Conservation (phyloP, 129 eudicot genomes). For the Deinandra increscens region DNA sequence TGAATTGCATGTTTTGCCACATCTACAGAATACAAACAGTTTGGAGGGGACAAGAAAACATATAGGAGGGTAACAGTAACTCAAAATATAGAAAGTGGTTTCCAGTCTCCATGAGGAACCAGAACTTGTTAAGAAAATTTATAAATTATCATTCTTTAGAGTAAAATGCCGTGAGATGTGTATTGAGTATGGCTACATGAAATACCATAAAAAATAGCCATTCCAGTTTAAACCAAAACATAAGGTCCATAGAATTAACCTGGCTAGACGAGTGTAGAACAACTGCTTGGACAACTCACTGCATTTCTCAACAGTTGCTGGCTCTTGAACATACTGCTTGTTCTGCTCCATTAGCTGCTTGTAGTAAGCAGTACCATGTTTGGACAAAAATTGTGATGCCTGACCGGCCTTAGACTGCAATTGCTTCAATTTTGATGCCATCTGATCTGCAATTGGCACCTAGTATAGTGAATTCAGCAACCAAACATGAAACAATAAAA, state of each 20-base stretch:
- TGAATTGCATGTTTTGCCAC: neutral
- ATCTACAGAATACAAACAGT: neutral
- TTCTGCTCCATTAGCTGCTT: slow-evolving; percentile 76
- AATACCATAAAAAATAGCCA: neutral
- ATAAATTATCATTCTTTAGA: neutral
- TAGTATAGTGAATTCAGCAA: neutral
- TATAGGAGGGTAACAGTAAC: neutral
- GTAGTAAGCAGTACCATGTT: slow-evolving; percentile 64
- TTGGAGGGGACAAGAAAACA: neutral
- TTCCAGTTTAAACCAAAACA: neutral
- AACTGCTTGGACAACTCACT: slow-evolving; percentile 63
- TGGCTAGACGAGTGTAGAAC: slow-evolving; percentile 89
- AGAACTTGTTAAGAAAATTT: neutral
- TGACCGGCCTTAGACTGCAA: slow-evolving; percentile 67
- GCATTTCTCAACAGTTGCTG: slow-evolving; percentile 76
- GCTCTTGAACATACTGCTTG: slow-evolving; percentile 69
- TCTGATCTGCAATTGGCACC: slow-evolving; percentile 36
- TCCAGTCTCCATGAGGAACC: neutral
- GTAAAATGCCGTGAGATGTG: neutral
- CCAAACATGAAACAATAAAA: slow-evolving; percentile 1
- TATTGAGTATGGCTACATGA: slow-evolving; percentile 1
- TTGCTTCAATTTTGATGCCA: slow-evolving; percentile 70
- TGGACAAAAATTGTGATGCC: slow-evolving; percentile 53
- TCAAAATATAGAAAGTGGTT: slow-evolving; percentile 4
- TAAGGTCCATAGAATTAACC: slow-evolving; percentile 39